Percentiles rank a stretch among this genome's conserved stretches.
These are phyloP conservation scores for Fusarium sulawesiense DNA, from an alignment of 2,329 filamentous ascomycete species.

Conservation along the genomic window DNA sequence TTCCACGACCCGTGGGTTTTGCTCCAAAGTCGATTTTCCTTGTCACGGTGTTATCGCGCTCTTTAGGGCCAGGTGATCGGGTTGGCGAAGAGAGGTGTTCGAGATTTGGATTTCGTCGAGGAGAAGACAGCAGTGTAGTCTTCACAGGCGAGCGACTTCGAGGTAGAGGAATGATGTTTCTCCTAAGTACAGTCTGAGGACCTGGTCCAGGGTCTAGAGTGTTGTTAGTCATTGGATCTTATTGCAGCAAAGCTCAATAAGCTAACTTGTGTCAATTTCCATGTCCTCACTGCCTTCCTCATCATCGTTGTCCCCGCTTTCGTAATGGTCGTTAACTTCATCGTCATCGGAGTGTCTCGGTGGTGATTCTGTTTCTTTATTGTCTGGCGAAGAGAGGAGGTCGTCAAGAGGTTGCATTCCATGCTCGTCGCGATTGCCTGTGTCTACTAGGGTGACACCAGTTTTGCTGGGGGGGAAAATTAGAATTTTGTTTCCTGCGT, in stretches of 20 bases:
- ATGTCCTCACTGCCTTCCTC: constrained; percentile 59
- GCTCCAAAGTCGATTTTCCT: constrained; percentile 65
- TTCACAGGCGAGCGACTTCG: constrained; percentile 71
- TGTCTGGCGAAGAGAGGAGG: constrained; percentile 89
- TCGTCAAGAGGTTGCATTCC: constrained; percentile 89
- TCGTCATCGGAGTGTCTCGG: constrained; percentile 41
- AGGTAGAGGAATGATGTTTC: constrained; percentile 60
- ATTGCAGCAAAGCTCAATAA: neutral
- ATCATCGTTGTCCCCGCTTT: constrained; percentile 38
- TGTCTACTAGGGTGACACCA: constrained; percentile 82
- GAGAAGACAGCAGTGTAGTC: constrained; percentile 69
- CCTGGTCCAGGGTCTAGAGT: constrained; percentile 63
- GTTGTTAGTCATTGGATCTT: constrained; percentile 35
- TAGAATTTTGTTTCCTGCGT: neutral
- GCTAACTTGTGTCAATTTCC: constrained; percentile 63
- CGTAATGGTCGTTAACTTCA: constrained; percentile 36
- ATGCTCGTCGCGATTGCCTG: constrained; percentile 85
- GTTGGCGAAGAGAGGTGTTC: constrained; percentile 64
- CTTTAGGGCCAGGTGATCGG: constrained; percentile 52
- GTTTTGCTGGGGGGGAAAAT: constrained; percentile 75
- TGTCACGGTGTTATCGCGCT: constrained; percentile 58
- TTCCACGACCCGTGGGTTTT: constrained; percentile 16
- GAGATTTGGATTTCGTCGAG: constrained; percentile 69
- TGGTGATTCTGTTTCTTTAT: constrained; percentile 57
- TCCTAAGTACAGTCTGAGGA: constrained; percentile 64